Evolutionary conservation across 257 asterid genomes (phyloP).

Genomic region (Verbascum thapsus): DNA sequence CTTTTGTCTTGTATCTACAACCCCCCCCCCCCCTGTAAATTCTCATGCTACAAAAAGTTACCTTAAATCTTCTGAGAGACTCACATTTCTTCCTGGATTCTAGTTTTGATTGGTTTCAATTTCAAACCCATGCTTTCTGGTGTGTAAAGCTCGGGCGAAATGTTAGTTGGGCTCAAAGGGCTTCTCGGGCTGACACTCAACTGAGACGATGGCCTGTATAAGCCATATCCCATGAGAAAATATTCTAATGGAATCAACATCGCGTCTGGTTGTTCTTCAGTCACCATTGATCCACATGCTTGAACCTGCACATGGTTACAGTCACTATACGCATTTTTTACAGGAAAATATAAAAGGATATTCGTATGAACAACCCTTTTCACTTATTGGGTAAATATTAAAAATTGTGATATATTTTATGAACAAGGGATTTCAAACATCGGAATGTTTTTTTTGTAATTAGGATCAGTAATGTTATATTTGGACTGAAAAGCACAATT

Average conservation of each 20-base stretch:
- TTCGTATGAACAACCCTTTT: too few species aligned
- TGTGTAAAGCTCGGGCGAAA: conserved; percentile 68
- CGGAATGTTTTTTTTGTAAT: too few species aligned
- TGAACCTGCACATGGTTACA: conserved; percentile 46
- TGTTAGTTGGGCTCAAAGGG: conserved; percentile 67
- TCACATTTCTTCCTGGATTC: conserved; percentile 32
- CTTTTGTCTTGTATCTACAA: conserved; percentile 20
- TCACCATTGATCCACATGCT: conserved; percentile 68
- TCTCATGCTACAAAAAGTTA: conserved; percentile 31
- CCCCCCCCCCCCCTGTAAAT: too few species aligned
- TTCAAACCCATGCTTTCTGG: conserved; percentile 82
- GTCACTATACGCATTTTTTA: too few species aligned
- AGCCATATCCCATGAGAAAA: conserved; percentile 64
- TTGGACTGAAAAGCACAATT: too few species aligned
- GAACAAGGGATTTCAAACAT: too few species aligned
- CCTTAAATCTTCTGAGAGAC: conserved; percentile 30
- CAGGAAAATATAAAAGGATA: too few species aligned
- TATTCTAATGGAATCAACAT: conserved; percentile 66
- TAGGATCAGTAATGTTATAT: too few species aligned
- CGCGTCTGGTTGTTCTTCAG: conserved; percentile 74
- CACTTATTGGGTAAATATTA: too few species aligned
- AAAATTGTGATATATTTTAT: too few species aligned
- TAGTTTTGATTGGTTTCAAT: conserved; percentile 65
- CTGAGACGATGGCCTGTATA: conserved; percentile 53
- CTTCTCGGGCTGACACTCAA: conserved; percentile 64